A percentile compares a stretch with the other conserved stretches of the same genome.
Evolutionary conservation across 1,284 basidiomycete genomes (phyloP).

Genomic region (Ceratobasidium theobromae): DNA sequence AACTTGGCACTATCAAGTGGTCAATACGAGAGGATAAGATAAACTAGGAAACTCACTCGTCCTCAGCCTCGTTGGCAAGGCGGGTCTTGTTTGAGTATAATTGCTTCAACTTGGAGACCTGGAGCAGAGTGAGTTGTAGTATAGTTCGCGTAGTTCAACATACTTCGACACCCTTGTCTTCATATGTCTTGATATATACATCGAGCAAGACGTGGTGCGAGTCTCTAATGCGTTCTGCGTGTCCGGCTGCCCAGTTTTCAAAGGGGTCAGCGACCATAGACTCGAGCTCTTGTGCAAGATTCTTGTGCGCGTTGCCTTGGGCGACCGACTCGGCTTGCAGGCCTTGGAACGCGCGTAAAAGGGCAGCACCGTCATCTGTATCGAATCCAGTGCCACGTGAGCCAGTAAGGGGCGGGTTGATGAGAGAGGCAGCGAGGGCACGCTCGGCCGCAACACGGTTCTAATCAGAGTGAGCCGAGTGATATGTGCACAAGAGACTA

Average conservation of each 20-base stretch:
- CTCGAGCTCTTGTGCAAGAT: constrained; percentile 66
- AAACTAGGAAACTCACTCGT: constrained; percentile 64
- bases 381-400: constrained; percentile 63
- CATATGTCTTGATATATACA: constrained; percentile 70
- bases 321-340: constrained; percentile 66
- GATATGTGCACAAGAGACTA: constrained; percentile 18
- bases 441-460: constrained; percentile 69
- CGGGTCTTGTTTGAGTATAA: constrained; percentile 76
- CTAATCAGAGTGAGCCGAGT: neutral
- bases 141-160: too few species aligned
- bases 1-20: constrained; percentile 66
- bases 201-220: constrained; percentile 62
- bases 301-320: constrained; percentile 67
- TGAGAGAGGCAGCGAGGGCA: constrained; percentile 59
- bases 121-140: neutral
- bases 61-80: constrained; percentile 83
- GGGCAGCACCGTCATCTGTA: constrained; percentile 75
- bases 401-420: constrained; percentile 54
- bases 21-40: neutral
- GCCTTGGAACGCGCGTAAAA: constrained; percentile 69
- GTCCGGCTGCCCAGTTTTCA: constrained; percentile 65
- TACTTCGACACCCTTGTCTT: constrained; percentile 62
- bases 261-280: constrained; percentile 73
- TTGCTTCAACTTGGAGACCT: constrained; percentile 69
- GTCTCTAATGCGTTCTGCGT: constrained; percentile 63